Percentiles rank a stretch among this genome's conserved stretches.
These are phyloP conservation scores for Vitis hybrid DNA, from an alignment of 177 flowering plant species.

Conservation along the genomic window DNA sequence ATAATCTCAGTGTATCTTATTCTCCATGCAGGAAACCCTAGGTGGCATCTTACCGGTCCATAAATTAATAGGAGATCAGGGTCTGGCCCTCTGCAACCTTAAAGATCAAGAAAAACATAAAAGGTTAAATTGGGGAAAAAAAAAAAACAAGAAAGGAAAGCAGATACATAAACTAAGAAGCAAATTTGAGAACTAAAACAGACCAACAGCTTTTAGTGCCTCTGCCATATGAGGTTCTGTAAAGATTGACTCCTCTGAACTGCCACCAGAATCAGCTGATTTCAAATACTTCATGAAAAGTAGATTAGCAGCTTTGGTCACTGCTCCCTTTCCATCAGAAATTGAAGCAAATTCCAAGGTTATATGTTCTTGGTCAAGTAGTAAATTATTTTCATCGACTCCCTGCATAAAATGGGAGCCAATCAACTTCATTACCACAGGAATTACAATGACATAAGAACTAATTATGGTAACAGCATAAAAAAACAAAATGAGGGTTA, in stretches of 20 bases:
- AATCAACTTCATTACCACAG: constrained; percentile 4
- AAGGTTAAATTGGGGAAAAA: background rate
- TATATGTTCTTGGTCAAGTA: constrained; percentile 26
- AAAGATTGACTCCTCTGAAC: constrained; percentile 34
- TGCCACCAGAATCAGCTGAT: constrained; percentile 17
- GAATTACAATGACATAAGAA: background rate
- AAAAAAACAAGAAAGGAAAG: background rate
- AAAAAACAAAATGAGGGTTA: background rate
- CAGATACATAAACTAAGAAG: constrained; percentile 1
- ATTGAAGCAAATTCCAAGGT: constrained; percentile 66
- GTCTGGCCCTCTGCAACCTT: constrained; percentile 73
- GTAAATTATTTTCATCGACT: constrained; percentile 20
- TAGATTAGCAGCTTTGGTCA: constrained; percentile 71
- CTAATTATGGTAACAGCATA: background rate
- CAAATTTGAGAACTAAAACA: constrained; percentile 23
- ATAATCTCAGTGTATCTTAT: constrained; percentile 86
- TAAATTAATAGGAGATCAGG: constrained; percentile 79
- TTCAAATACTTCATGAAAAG: constrained; percentile 51
- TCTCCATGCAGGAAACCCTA: constrained; percentile 96
- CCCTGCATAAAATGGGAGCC: constrained; percentile 38
- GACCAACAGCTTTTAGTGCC: constrained; percentile 72
- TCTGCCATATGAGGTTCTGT: constrained; percentile 61
- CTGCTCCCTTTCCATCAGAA: constrained; percentile 82
- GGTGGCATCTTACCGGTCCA: constrained; percentile 85
- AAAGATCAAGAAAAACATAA: constrained; percentile 8